Conservation (phyloP, 2,329 filamentous ascomycete genomes). For the Scedosporium dehoogii region DNA sequence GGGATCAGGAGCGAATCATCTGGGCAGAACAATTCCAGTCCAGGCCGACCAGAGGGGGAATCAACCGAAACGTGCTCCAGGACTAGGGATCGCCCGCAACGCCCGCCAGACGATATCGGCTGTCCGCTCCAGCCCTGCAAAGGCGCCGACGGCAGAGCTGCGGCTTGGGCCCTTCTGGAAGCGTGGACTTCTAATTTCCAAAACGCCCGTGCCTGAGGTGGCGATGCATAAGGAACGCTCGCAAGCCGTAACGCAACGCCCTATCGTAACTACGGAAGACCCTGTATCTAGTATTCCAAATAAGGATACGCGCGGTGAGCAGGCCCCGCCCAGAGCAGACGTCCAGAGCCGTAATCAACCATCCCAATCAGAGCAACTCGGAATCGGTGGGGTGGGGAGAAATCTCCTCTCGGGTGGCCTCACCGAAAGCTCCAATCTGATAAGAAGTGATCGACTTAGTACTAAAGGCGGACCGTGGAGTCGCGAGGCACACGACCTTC, state of each 20-base stretch:
- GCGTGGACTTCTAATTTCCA: constrained; percentile 36
- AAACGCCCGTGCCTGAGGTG: constrained; percentile 17
- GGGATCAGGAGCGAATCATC: too few species aligned
- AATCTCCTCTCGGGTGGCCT: neutral
- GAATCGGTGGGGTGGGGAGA: too few species aligned
- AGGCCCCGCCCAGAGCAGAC: too few species aligned
- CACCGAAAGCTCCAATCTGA: neutral
- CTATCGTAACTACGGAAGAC: neutral
- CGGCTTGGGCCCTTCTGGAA: constrained; percentile 36
- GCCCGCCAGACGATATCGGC: too few species aligned
- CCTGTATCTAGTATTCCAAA: too few species aligned
- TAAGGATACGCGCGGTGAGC: too few species aligned
- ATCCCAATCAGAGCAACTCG: too few species aligned
- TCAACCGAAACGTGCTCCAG: neutral
- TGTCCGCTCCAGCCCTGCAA: neutral
- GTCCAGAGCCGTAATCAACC: too few species aligned
- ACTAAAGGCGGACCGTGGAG: constrained; percentile 20
- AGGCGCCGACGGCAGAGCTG: constrained; percentile 30
- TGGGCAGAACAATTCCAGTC: too few species aligned
- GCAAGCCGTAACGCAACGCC: neutral
- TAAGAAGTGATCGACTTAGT: neutral
- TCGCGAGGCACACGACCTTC: constrained; percentile 23
- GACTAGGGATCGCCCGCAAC: too few species aligned
- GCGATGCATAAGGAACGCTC: neutral
- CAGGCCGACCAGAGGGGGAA: neutral